phyloP scores from a whole-genome alignment of 768 basidiomycete genomes.

The Psilocybe tampanensis region DNA sequence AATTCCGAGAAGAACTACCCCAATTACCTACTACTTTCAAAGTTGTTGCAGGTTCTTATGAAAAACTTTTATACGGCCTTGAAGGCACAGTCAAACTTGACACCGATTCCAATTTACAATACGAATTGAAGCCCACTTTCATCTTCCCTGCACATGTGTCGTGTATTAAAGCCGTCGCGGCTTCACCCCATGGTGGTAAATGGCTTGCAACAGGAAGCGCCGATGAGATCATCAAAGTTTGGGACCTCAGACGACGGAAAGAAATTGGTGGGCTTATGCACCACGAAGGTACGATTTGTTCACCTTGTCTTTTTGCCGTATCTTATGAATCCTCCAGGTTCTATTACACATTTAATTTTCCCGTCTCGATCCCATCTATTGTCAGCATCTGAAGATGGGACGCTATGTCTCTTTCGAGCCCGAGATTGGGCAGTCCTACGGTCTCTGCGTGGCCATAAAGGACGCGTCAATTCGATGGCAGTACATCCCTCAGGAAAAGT shows the following conservation, averaged over 20 bases:
- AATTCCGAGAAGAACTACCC: slow-evolving; percentile 15
- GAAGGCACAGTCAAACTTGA: slow-evolving; percentile 56
- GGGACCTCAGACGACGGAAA: slow-evolving; percentile 90
- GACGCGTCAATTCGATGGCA: slow-evolving; percentile 85
- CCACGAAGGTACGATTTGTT: slow-evolving; percentile 71
- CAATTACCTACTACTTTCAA: slow-evolving; percentile 69
- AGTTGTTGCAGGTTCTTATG: slow-evolving; percentile 91
- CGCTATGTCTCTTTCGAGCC: slow-evolving; percentile 86
- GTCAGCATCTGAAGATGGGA: slow-evolving; percentile 92
- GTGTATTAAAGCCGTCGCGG: slow-evolving; percentile 88
- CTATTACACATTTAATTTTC: slow-evolving; percentile 86
- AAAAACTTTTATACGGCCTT: slow-evolving; percentile 92
- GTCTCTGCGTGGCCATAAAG: slow-evolving; percentile 90
- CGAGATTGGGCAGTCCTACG: slow-evolving; percentile 94
- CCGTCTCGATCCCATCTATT: slow-evolving; percentile 89
- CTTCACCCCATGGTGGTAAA: slow-evolving; percentile 88
- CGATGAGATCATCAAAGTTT: slow-evolving; percentile 97
- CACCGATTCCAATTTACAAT: slow-evolving; percentile 32
- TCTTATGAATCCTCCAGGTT: slow-evolving; percentile 53
- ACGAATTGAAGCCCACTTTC: slow-evolving; percentile 76
- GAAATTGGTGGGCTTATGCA: slow-evolving; percentile 96
- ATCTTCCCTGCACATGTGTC: slow-evolving; percentile 97
- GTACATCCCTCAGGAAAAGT: slow-evolving; percentile 94
- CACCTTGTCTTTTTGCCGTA: background rate
- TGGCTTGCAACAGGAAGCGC: slow-evolving; percentile 95